phyloP scores from a whole-genome alignment of 1,284 basidiomycete species.

The Microbotryum saponariae region DNA sequence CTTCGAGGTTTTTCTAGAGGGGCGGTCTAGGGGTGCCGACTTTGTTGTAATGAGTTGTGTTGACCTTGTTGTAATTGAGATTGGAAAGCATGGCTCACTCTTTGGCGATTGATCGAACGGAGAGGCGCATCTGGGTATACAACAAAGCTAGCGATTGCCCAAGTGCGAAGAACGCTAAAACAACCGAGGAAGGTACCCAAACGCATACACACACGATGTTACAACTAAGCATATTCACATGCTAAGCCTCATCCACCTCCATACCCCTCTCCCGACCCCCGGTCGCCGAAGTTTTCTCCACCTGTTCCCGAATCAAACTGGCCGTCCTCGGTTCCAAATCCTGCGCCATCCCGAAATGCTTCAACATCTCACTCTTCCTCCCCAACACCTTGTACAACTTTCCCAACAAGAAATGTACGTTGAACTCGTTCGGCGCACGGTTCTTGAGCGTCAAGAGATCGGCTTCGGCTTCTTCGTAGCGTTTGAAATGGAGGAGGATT shows the following conservation, averaged over 20 bases:
- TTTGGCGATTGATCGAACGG: no score
- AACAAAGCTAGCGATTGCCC: no score
- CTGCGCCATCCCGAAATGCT: constrained; percentile 74
- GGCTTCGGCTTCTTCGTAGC: constrained; percentile 70
- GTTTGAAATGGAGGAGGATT: constrained; percentile 70
- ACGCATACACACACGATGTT: no score
- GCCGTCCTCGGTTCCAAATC: constrained; percentile 54
- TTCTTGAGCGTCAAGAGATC: constrained; percentile 70
- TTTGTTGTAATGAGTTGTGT: no score
- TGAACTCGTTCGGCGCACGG: constrained; percentile 81
- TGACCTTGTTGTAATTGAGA: no score
- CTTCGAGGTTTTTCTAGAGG: no score
- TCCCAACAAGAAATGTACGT: constrained; percentile 89
- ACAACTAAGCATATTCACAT: no score
- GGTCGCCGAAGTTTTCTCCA: constrained; percentile 18
- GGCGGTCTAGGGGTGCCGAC: no score
- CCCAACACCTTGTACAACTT: constrained; percentile 71
- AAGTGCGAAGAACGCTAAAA: no score
- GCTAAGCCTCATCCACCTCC: not conserved
- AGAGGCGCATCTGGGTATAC: no score
- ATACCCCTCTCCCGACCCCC: not conserved
- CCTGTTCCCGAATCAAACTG: constrained; percentile 39
- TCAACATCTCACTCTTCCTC: constrained; percentile 66
- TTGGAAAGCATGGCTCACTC: no score
- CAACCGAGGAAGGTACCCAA: no score